Base-by-base conservation (phyloP, 192 early-diverging fungal species). In the Pecoramyces ruminantium region DNA sequence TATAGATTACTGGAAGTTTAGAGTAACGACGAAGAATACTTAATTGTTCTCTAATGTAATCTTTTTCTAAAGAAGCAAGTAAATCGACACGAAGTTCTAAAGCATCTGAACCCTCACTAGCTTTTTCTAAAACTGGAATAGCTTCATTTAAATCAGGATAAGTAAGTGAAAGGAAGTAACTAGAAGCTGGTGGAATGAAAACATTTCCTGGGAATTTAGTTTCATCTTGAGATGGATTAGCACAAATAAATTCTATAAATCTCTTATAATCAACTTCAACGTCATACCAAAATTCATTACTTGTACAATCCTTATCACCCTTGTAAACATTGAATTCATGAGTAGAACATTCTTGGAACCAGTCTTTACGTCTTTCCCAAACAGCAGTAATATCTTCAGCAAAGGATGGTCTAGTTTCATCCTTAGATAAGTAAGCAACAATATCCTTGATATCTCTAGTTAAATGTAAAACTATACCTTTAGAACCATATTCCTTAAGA, bases 41-140 rank as follows among this genome's bases (percentile, higher is more conserved):
- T 16, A 99, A 86, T 86, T 99, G 96, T 27, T 89, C 83, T 18
- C 89, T 91, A 81, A 96, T 89, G 81, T 90, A 94, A 18, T 93
- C 92, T 13, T 83, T 86, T 28, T 88, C 89, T 25, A 85, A 81
- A 4, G 83, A 81, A 39, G 87, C 84, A 29, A 99, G 84, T 67
- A 99, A 85, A 83, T 99, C 97, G 6, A 93, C 95, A 34, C 97
- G 93, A 77, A 99, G 86, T 87, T 99, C 97, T 38, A 99, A 88
- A 11, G 94, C 96, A 81, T 96, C 94, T 0, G 91, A 88, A 28
- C 97, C 97, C 51, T 92, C 90, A 5, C 89, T 90, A 78, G 96
- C 85, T 17, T 86, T 83, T 11, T 86, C 85, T 29, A 99, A 82
- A 29, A 86, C 81, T 38, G 87, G 84, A 29, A 91, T 78, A 28